Percentiles rank a stretch among this genome's conserved stretches.
phyloP scores from a whole-genome alignment of 2,329 filamentous ascomycete genomes.

The Trichoderma polysporum region DNA sequence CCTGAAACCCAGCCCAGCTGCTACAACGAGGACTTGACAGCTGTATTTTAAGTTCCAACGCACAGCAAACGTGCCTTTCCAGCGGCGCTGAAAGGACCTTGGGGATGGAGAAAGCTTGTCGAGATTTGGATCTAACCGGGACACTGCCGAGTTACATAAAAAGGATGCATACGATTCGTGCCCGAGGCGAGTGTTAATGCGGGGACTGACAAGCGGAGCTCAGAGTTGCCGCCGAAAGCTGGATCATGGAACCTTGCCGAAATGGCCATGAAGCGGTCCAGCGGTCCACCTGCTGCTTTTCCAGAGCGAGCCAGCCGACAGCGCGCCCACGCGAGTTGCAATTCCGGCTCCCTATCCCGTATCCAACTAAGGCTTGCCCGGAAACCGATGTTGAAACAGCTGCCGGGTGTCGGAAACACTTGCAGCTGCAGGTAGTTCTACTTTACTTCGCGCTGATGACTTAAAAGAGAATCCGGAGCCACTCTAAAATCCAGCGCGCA shows the following conservation, averaged over 20 bases:
- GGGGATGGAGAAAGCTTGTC: background rate
- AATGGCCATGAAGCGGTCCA: slow-evolving; percentile 2
- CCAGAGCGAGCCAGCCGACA: background rate
- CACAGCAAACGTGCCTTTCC: background rate
- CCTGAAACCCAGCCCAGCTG: background rate
- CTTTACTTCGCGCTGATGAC: slow-evolving; percentile 7
- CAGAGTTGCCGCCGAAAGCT: slow-evolving; percentile 15
- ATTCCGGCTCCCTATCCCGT: background rate
- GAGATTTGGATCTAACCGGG: slow-evolving; percentile 3
- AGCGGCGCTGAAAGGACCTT: background rate
- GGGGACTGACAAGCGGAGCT: slow-evolving; percentile 19
- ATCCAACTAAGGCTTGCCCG: background rate
- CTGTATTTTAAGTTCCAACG: background rate
- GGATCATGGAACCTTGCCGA: slow-evolving; percentile 10
- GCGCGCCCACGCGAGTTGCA: background rate
- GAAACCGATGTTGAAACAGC: background rate
- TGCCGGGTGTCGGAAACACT: background rate
- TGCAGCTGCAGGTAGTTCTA: background rate
- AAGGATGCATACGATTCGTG: background rate
- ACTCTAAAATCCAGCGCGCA: background rate
- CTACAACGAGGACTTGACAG: background rate
- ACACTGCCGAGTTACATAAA: slow-evolving; percentile 10
- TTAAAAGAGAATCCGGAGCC: background rate
- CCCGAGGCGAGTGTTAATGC: slow-evolving; percentile 14
- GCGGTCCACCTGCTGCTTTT: background rate